Base-by-base conservation (phyloP, 1,284 basidiomycete species). In the Puccinia hordei region DNA sequence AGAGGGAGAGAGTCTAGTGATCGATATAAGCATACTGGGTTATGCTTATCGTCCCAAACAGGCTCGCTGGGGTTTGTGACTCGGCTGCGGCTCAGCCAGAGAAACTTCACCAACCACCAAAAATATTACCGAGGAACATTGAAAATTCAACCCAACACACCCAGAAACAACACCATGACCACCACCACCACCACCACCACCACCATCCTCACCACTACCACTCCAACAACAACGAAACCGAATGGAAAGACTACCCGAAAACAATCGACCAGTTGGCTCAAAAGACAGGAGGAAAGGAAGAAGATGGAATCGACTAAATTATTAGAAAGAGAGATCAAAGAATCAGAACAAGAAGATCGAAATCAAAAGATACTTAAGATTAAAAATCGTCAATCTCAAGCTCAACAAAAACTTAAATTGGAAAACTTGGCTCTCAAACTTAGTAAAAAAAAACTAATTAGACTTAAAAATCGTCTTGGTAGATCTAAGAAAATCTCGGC, bases 181-280 rank as follows among this genome's bases (percentile, higher is more conserved):
- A n/a, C n/a, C n/a, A n/a, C n/a, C n/a, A n/a, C 41, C 41, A 44
- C 6, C 41, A 8, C 41, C 6, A 44, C 41, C 46, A 2, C 46
- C 10, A 61, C 6, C 59, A 61, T 3, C 27, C 59, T 10, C 12
- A 19, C n/a, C n/a, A n/a, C n/a, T n/a, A n/a, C n/a, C n/a, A n/a
- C n/a, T n/a, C n/a, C 12, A 44, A 38, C 8, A 38, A 38, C 22
- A 66, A 30, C 33, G 12, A 57, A 53, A 55, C 15, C 30, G 12
- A 38, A 1, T 5, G 35, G 9, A 59, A 63, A 38, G n/a, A 24
- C 22, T 6, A 19, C 0, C 5, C 30, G 35, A 15, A 73, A 73
- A 57, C 51, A 73, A 55, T 73, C 71, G 44, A 22, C 53, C 3
- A 73, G 71, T 17, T 73, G 71, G 71, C 51, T 57, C 1, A 12